A percentile compares a stretch with the other conserved stretches of the same genome.
phyloP scores from a whole-genome alignment of 208 protist genomes.

The Leishmania major region DNA sequence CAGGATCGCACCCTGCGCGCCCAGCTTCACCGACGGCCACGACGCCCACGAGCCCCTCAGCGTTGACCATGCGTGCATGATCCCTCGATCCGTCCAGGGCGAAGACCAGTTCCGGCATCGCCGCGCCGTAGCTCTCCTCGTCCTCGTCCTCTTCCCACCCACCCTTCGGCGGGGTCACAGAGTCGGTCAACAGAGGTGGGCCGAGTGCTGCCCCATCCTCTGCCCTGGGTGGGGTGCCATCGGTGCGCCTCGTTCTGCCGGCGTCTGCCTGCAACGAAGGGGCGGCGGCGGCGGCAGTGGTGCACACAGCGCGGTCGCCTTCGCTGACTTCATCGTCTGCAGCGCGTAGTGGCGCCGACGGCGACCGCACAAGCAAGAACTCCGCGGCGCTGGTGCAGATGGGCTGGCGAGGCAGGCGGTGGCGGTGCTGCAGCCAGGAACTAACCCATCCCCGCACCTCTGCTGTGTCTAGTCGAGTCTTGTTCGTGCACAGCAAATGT shows the following conservation, averaged over 20 bases:
- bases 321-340: background rate
- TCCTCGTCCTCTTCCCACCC: background rate
- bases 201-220: background rate
- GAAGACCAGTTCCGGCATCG: constrained; percentile 1
- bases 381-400: constrained; percentile 14
- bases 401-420: constrained; percentile 21
- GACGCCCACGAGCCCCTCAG: background rate
- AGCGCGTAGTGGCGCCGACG: background rate
- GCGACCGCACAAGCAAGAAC: constrained; percentile 10
- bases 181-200: background rate
- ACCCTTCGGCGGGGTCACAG: background rate
- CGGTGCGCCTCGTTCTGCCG: background rate
- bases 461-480: constrained; percentile 12
- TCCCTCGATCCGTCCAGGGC: background rate
- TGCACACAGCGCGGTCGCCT: background rate
- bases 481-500: constrained; percentile 37
- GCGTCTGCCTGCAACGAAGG: background rate
- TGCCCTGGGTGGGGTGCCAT: background rate
- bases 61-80: background rate
- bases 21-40: background rate
- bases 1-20: background rate
- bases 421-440: constrained; percentile 36
- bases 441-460: constrained; percentile 10
- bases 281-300: background rate
- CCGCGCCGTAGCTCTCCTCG: background rate